Evolutionary conservation across 2,329 filamentous ascomycete species (phyloP).

Genomic region (Botryotinia calthae): DNA sequence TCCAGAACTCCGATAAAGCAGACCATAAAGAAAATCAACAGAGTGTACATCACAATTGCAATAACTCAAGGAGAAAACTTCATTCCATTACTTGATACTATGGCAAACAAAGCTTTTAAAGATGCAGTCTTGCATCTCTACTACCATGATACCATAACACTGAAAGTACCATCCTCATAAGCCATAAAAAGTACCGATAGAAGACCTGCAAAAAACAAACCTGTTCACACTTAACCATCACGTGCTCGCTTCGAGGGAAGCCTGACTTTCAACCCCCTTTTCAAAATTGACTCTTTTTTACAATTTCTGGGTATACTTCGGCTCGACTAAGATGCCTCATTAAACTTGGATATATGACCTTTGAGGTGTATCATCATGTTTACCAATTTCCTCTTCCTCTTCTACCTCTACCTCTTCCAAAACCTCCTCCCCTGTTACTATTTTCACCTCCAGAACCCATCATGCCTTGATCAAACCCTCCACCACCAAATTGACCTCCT

Average conservation of each 20-base stretch:
- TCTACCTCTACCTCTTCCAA: constrained; percentile 37
- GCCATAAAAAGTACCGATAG: neutral
- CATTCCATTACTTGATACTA: neutral
- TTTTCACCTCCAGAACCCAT: constrained; percentile 30
- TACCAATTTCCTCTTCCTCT: constrained; percentile 34
- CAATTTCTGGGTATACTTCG: constrained; percentile 9
- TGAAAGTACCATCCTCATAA: neutral
- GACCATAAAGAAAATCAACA: neutral
- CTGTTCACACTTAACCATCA: neutral
- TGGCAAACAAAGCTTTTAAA: neutral
- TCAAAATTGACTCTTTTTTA: constrained; percentile 7
- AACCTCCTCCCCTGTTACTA: constrained; percentile 37
- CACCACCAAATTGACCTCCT: constrained; percentile 39
- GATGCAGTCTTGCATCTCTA: neutral
- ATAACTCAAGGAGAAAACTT: neutral
- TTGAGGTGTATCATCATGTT: constrained; percentile 13
- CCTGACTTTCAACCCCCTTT: constrained; percentile 1
- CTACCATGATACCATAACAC: neutral
- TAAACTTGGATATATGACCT: neutral
- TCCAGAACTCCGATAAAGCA: neutral
- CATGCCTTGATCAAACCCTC: constrained; percentile 36
- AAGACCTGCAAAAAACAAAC: neutral
- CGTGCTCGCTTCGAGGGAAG: constrained; percentile 13
- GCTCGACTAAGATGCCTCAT: neutral
- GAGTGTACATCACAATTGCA: neutral